phyloP scores from a whole-genome alignment of 495 filamentous ascomycete species.

The Aspergillus indologenus region DNA sequence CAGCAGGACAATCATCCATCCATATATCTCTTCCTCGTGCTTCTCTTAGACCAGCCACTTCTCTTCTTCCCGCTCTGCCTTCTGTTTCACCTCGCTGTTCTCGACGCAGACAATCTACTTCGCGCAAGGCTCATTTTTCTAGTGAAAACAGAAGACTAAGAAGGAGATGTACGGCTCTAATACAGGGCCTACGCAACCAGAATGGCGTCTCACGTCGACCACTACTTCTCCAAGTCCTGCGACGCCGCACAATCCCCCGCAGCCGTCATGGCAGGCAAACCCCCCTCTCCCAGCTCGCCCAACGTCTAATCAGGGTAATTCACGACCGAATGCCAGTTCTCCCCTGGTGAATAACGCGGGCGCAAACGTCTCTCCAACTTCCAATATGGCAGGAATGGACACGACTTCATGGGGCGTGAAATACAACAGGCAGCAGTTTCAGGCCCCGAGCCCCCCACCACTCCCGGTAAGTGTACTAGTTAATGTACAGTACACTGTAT shows the following conservation, averaged over 20 bases:
- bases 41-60: background rate
- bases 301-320: conserved; percentile 17
- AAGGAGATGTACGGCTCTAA: conserved; percentile 30
- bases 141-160: background rate
- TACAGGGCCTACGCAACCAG: conserved; percentile 35
- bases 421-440: conserved; percentile 38
- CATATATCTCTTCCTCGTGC: no score
- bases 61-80: background rate
- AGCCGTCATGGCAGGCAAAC: conserved; percentile 1
- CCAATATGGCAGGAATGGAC: conserved; percentile 23
- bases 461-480: conserved; percentile 46
- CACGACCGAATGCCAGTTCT: conserved; percentile 38
- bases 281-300: conserved; percentile 10
- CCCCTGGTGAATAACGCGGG: conserved; percentile 14
- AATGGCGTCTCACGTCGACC: conserved; percentile 39
- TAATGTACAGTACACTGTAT: no score
- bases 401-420: conserved; percentile 46
- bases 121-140: no score
- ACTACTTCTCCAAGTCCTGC: conserved; percentile 7
- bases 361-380: conserved; percentile 24
- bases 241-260: background rate
- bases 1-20: no score
- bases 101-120: background rate
- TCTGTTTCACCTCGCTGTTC: background rate
- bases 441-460: conserved; percentile 38